A percentile compares a stretch with the other conserved stretches of the same genome.
phyloP scores from a whole-genome alignment of 2,329 filamentous ascomycete species.

The Fusarium austroafricanum region DNA sequence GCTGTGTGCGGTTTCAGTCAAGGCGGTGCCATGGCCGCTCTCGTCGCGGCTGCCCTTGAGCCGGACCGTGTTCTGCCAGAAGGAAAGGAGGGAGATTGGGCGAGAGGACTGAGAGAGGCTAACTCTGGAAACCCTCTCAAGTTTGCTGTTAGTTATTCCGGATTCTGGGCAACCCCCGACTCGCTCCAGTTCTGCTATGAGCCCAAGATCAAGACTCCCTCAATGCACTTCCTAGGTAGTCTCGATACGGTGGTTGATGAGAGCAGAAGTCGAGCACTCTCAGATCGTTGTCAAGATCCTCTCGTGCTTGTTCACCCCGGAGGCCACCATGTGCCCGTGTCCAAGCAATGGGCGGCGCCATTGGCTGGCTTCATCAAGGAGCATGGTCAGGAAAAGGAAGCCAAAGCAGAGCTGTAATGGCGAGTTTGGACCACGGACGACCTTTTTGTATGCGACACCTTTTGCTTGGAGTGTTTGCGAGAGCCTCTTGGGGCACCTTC shows the following conservation, averaged over 20 bases:
- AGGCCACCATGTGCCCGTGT: constrained; percentile 88
- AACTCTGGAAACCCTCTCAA: constrained; percentile 64
- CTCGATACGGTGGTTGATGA: constrained; percentile 92
- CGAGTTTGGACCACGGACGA: not conserved
- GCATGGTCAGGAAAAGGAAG: constrained; percentile 47
- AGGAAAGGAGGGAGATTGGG: constrained; percentile 55
- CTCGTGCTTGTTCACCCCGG: constrained; percentile 79
- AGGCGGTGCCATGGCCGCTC: constrained; percentile 77
- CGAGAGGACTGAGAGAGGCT: constrained; percentile 58
- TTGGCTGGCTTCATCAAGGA: constrained; percentile 76
- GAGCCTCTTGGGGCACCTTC: not conserved
- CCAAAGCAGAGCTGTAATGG: constrained; percentile 43
- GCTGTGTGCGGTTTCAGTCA: constrained; percentile 87
- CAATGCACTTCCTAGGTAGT: constrained; percentile 84
- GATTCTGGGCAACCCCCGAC: constrained; percentile 74
- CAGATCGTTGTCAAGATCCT: constrained; percentile 70
- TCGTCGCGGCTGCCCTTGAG: constrained; percentile 81
- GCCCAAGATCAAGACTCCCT: constrained; percentile 79
- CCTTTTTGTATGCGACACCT: not conserved
- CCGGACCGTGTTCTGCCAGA: constrained; percentile 45
- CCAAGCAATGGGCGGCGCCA: constrained; percentile 82
- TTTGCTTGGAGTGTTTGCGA: not conserved
- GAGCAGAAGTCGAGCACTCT: constrained; percentile 72
- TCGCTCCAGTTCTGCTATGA: constrained; percentile 75
- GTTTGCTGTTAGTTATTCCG: constrained; percentile 82